These are phyloP conservation scores for Solanum virginianum DNA, from an alignment of 257 asterid genomes.

Conservation along the genomic window DNA sequence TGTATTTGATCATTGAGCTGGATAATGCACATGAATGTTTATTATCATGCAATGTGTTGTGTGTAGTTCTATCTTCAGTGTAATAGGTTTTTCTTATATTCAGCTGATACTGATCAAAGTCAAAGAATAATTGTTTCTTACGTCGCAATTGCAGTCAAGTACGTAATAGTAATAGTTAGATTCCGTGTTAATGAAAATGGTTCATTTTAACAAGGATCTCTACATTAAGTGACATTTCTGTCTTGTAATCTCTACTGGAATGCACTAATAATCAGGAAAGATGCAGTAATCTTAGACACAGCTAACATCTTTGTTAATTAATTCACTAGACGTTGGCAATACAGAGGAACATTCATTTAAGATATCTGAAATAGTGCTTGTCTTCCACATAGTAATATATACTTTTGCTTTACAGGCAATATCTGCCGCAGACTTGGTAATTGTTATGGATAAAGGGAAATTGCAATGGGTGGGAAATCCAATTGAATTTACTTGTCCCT, in stretches of 20 bases:
- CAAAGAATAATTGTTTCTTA: not conserved
- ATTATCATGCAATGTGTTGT: not conserved
- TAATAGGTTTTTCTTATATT: not conserved
- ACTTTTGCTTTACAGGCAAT: slow-evolving; percentile 50
- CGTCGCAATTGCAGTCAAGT: not conserved
- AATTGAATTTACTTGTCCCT: slow-evolving; percentile 33
- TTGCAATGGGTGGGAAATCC: slow-evolving; percentile 79
- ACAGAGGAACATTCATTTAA: not conserved
- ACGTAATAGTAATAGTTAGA: not conserved
- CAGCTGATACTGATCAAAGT: not conserved
- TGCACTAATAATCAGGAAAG: not conserved
- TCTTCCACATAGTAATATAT: not conserved
- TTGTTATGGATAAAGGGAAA: slow-evolving; percentile 79
- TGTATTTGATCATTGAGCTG: not conserved
- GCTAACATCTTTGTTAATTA: not conserved
- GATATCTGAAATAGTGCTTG: not conserved
- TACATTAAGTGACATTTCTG: not conserved
- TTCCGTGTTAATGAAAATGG: not conserved
- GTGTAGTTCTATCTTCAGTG: not conserved
- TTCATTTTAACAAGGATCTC: not conserved
- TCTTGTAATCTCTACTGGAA: not conserved
- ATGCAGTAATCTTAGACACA: not conserved
- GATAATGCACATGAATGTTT: not conserved
- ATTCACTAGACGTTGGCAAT: not conserved
- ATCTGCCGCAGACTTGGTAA: slow-evolving; percentile 56